Conservation (phyloP, 2,329 filamentous ascomycete genomes). For the Curvularia eragrostidis region DNA sequence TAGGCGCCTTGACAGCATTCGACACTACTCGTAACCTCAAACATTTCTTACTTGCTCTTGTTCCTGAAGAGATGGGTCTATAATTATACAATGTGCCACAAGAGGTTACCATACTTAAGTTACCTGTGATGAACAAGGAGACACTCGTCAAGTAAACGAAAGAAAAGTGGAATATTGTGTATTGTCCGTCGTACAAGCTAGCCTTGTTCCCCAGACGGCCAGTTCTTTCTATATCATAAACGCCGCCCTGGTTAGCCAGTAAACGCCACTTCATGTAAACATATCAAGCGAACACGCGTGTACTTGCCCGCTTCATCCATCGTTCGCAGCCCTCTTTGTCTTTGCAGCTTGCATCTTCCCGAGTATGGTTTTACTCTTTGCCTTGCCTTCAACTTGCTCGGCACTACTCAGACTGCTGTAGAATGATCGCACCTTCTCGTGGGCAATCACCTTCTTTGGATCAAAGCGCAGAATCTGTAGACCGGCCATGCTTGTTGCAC, state of each 20-base stretch:
- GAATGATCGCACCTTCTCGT: conserved; percentile 83
- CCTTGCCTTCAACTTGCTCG: conserved; percentile 55
- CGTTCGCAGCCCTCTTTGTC: conserved; percentile 3
- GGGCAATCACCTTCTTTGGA: conserved; percentile 90
- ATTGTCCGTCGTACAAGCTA: background rate
- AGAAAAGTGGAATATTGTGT: background rate
- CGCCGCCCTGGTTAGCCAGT: background rate
- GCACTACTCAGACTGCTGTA: conserved; percentile 82
- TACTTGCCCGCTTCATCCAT: background rate
- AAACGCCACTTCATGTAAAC: conserved; percentile 3
- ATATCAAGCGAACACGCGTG: background rate
- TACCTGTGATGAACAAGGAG: background rate
- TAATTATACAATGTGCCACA: no score
- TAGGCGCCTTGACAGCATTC: no score
- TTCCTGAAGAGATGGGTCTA: no score
- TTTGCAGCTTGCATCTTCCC: conserved; percentile 39
- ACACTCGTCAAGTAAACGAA: background rate
- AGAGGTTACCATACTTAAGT: no score
- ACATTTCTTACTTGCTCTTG: no score
- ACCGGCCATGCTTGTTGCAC: conserved; percentile 85
- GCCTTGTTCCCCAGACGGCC: background rate
- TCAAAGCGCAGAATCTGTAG: conserved; percentile 90
- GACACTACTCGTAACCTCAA: no score
- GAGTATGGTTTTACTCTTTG: conserved; percentile 41
- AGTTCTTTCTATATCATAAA: background rate